Percentiles rank a stretch among this genome's conserved stretches.
Evolutionary conservation across 371 early-diverging fungal genomes (phyloP).

Genomic region (Phascolomyces articulosus): DNA sequence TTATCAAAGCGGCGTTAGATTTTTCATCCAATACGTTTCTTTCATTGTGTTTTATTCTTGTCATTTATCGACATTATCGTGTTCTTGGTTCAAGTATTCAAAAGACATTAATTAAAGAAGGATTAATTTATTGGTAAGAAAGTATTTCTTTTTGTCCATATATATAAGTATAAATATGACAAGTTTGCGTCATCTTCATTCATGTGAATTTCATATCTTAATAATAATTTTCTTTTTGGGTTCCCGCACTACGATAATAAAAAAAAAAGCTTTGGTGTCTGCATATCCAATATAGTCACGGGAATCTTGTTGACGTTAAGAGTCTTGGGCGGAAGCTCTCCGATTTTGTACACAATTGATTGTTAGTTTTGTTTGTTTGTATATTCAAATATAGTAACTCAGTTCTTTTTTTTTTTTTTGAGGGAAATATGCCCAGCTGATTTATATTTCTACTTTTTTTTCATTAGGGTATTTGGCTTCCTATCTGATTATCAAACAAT

Average conservation of each 20-base stretch:
- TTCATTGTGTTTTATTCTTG: conserved; percentile 43
- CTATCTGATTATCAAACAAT: conserved; percentile 50
- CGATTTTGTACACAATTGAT: conserved; percentile 50
- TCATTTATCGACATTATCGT: conserved; percentile 47
- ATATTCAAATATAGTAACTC: neutral
- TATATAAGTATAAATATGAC: neutral
- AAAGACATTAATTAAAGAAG: conserved; percentile 39
- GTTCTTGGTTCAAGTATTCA: conserved; percentile 42
- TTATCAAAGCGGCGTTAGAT: conserved; percentile 40
- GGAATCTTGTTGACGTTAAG: conserved; percentile 32
- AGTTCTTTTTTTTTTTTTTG: too few species aligned
- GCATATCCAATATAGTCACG: conserved; percentile 47
- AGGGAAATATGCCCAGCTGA: neutral
- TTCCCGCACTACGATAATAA: neutral
- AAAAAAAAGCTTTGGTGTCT: conserved; percentile 43
- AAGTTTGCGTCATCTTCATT: neutral
- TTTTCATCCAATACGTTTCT: conserved; percentile 44
- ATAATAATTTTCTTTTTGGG: neutral
- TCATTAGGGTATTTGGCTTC: conserved; percentile 48
- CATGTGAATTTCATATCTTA: neutral
- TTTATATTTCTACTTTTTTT: neutral
- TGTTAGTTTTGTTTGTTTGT: conserved; percentile 28
- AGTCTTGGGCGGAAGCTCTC: conserved; percentile 43
- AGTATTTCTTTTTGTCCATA: too few species aligned
- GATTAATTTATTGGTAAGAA: conserved; percentile 48